Conservation (phyloP, 2,329 filamentous ascomycete genomes). For the Teratosphaeria destructans region DNA sequence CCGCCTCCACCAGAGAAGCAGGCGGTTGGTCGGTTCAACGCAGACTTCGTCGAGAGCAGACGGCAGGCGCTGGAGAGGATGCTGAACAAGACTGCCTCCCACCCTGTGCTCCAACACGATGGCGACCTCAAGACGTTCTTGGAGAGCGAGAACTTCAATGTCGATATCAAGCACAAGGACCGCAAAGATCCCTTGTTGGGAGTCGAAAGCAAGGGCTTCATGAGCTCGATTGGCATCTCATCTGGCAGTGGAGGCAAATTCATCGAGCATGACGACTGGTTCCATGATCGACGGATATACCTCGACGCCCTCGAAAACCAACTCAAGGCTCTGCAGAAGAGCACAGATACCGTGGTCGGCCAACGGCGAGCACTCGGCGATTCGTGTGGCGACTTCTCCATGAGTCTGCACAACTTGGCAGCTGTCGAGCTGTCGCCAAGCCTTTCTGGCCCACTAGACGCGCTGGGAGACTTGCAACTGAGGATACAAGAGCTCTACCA, state of each 20-base stretch:
- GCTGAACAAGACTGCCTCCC: slow-evolving; percentile 88
- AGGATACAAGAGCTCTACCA: slow-evolving; percentile 93
- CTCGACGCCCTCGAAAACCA: slow-evolving; percentile 89
- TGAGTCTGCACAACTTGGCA: slow-evolving; percentile 83
- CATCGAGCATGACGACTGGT: slow-evolving; percentile 98
- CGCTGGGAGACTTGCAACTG: slow-evolving; percentile 83
- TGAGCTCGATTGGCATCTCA: slow-evolving; percentile 54
- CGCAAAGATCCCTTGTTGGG: slow-evolving; percentile 67
- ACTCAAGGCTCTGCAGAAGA: slow-evolving; percentile 73
- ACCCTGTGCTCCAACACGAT: slow-evolving; percentile 86
- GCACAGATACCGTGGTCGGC: slow-evolving; percentile 82
- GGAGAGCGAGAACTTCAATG: slow-evolving; percentile 90
- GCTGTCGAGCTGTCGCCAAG: slow-evolving; percentile 84
- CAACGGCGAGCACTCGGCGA: slow-evolving; percentile 92
- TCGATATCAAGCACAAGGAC: slow-evolving; percentile 97
- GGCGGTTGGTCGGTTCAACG: slow-evolving; percentile 89
- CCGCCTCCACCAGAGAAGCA: slow-evolving; percentile 97
- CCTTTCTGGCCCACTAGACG: slow-evolving; percentile 79
- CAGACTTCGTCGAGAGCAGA: slow-evolving; percentile 88
- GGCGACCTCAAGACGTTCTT: slow-evolving; percentile 90
- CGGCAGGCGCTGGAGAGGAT: slow-evolving; percentile 90
- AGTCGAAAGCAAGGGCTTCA: slow-evolving; percentile 79
- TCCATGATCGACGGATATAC: slow-evolving; percentile 91
- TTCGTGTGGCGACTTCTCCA: slow-evolving; percentile 84
- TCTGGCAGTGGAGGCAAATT: slow-evolving; percentile 66